Evolutionary conservation across 2,329 filamentous ascomycete genomes (phyloP), one percentile per base, ranked within the genome.

Genomic region (Raffaelea arxii): DNA sequence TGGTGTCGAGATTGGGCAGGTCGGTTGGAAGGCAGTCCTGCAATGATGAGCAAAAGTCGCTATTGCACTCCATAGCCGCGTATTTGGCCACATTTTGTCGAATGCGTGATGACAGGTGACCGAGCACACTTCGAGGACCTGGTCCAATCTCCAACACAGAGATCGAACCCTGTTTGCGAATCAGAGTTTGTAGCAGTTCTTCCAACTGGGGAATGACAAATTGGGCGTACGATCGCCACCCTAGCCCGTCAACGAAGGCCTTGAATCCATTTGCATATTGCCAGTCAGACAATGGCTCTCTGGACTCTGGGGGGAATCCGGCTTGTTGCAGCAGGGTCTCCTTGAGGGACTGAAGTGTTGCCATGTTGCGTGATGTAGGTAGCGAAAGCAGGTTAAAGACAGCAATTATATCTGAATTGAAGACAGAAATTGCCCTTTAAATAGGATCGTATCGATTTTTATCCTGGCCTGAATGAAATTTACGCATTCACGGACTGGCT

Each of bases 91-190:
- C 58, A 41, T 66, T 72, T 5, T 51, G 54, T 58, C 65, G 69
- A 32, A 70, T 42, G 50, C 24, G 25, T 9, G 25, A 14, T 3
- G 77, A 72, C 18, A 82, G 60, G 55, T 65, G 43, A 46, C 62
- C 71, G 41, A 82, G 62, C 6, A 82, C 54, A 53, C 67, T 80
- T 57, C 69, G 64, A 0, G 74, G 69, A 9, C 78, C 78, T 0
- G 79, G 75, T 51, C 76, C 75, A 43, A 82, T 72, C 53, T 82
- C 79, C 6, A 82, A 64, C 16, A 71, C 67, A 4, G 77, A 79
- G 50, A 81, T 59, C 12, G 54, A 41, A 23, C 32, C 7, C 7
- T 36, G 6, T 43, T 25, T 63, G 65, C 6, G 68, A 69, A 30
- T 61, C 27, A 75, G 60, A 46, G 65, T 53, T 1, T 46, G 42